phyloP scores from a whole-genome alignment of 768 basidiomycete genomes.

The Cystobasidium ongulense region DNA sequence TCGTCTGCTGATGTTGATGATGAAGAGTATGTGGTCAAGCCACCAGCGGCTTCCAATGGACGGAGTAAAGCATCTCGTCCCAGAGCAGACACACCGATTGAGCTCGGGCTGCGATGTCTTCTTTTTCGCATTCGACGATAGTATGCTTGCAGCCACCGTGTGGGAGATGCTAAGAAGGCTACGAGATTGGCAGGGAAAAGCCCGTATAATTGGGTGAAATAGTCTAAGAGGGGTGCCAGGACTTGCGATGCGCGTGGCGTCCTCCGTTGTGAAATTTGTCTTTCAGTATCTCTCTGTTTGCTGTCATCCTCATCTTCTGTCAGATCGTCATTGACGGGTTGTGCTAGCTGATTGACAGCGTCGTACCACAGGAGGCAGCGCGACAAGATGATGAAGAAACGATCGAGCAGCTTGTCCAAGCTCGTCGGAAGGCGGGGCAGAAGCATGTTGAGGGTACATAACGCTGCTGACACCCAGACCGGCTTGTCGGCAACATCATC shows the following conservation, averaged over 20 bases:
- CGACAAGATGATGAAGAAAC: background rate
- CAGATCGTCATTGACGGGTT: background rate
- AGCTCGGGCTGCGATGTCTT: background rate
- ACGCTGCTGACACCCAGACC: slow-evolving; percentile 5
- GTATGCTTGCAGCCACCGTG: slow-evolving; percentile 14
- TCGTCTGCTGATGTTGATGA: slow-evolving; percentile 5
- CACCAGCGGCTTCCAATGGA: background rate
- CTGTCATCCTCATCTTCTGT: background rate
- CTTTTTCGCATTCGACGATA: background rate
- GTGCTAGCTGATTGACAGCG: background rate
- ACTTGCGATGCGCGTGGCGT: background rate
- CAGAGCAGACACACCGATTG: background rate
- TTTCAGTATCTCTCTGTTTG: background rate
- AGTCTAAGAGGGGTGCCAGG: slow-evolving; percentile 5
- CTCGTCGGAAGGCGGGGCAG: slow-evolving; percentile 14
- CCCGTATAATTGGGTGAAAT: slow-evolving; percentile 21
- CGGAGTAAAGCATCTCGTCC: background rate
- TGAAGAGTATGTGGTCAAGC: background rate
- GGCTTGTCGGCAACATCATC: background rate
- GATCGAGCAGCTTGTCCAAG: slow-evolving; percentile 20
- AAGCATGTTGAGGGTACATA: slow-evolving; percentile 23
- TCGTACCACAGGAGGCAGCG: slow-evolving; percentile 18
- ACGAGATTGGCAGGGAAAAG: slow-evolving; percentile 21
- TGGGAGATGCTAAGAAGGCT: slow-evolving; percentile 1
- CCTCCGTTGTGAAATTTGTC: background rate